These are phyloP conservation scores for Halophytophthora polymorphica DNA, from an alignment of 352 stramenopile species.

Conservation along the genomic window DNA sequence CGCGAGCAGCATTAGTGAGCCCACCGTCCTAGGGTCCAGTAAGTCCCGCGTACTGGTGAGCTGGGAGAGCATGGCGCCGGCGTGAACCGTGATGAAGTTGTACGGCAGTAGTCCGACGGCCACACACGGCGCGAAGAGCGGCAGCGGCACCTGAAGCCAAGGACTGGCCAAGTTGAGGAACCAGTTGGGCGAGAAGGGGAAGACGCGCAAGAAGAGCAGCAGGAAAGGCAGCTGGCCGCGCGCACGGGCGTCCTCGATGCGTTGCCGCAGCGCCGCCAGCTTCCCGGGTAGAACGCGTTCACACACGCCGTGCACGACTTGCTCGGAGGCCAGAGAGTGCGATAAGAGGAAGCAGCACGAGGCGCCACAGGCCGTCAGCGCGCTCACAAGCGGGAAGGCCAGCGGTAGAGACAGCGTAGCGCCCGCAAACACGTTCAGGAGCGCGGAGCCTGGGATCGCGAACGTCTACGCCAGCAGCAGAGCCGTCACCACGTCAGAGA, in stretches of 20 bases:
- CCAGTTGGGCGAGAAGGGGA: slow-evolving; percentile 85
- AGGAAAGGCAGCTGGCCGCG: slow-evolving; percentile 53
- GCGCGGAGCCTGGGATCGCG: slow-evolving; percentile 69
- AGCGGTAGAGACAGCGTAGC: slow-evolving; percentile 57
- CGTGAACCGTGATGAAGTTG: slow-evolving; percentile 81
- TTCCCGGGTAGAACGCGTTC: slow-evolving; percentile 62
- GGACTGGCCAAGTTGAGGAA: slow-evolving; percentile 81
- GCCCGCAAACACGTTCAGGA: slow-evolving; percentile 77
- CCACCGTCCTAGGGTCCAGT: slow-evolving; percentile 55
- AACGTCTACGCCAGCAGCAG: slow-evolving; percentile 51
- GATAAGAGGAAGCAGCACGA: slow-evolving; percentile 77
- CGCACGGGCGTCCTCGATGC: slow-evolving; percentile 51
- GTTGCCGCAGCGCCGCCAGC: slow-evolving; percentile 38
- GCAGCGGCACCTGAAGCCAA: slow-evolving; percentile 69
- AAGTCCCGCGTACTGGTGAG: slow-evolving; percentile 64
- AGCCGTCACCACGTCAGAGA: slow-evolving; percentile 1
- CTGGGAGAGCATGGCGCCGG: slow-evolving; percentile 71
- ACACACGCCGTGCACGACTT: slow-evolving; percentile 54
- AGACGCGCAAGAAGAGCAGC: slow-evolving; percentile 74
- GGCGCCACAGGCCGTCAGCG: slow-evolving; percentile 62
- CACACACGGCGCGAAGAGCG: slow-evolving; percentile 61
- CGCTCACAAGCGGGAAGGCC: slow-evolving; percentile 65
- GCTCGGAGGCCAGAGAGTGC: slow-evolving; percentile 51
- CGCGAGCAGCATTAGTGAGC: slow-evolving; percentile 51
- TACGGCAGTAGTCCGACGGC: slow-evolving; percentile 74